Conservation (phyloP, 2,329 filamentous ascomycete species). For the Pyrenophora graminea region DNA sequence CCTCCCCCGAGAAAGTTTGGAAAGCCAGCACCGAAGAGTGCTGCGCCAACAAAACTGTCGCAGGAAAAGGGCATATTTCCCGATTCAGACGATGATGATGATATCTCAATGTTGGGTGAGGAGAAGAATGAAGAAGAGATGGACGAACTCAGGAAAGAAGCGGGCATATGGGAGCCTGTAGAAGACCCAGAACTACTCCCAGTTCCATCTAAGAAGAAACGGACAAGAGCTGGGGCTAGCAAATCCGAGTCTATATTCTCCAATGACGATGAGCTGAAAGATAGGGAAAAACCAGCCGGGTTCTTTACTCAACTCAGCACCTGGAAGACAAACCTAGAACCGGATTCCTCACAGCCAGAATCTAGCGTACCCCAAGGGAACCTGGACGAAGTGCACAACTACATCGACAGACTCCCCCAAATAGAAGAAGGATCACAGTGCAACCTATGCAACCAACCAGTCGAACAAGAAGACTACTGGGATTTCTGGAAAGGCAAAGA, state of each 20-base stretch:
- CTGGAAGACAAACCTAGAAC: constrained; percentile 18
- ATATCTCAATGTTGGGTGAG: constrained; percentile 6
- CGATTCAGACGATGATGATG: constrained; percentile 3
- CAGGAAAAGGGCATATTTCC: neutral
- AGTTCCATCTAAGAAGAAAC: constrained; percentile 13
- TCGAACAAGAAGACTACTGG: constrained; percentile 61
- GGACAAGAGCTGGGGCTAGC: neutral
- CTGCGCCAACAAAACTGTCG: neutral
- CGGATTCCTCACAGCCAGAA: constrained; percentile 20
- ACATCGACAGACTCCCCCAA: constrained; percentile 21
- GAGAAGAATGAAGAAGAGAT: constrained; percentile 8
- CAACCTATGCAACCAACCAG: constrained; percentile 67
- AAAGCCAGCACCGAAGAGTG: neutral
- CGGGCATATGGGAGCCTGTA: too few species aligned
- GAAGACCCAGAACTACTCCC: neutral
- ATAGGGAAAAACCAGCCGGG: constrained; percentile 13
- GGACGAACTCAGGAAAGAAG: neutral
- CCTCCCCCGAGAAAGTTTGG: constrained; percentile 10
- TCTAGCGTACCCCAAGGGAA: constrained; percentile 23
- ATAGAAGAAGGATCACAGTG: constrained; percentile 51
- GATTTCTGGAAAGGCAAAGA: constrained; percentile 41
- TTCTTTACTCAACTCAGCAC: constrained; percentile 22
- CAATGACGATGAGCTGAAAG: constrained; percentile 9
- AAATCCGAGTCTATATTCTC: neutral
- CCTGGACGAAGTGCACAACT: constrained; percentile 22